These are phyloP conservation scores for Hura crepitans DNA, from an alignment of 441 rosid genomes.

Conservation along the genomic window DNA sequence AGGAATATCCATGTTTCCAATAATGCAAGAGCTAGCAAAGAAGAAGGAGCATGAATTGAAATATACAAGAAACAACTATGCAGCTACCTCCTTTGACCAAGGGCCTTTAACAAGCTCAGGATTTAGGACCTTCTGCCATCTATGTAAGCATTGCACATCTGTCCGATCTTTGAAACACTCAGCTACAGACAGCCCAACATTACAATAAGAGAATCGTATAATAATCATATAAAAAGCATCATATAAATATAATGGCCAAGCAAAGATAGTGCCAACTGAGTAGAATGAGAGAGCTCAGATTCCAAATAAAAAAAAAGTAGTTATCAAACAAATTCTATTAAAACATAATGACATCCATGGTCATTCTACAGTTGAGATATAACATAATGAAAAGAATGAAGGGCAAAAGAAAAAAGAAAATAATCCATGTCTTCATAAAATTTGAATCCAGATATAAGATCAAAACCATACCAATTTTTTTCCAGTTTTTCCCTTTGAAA, in stretches of 20 bases:
- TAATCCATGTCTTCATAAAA: background rate
- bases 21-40: background rate
- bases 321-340: no score
- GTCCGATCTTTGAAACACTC: conserved; percentile 99
- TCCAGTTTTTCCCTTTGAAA: conserved; percentile 98
- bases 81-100: conserved; percentile 93
- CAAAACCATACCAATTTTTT: conserved; percentile 69
- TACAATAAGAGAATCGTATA: conserved; percentile 40
- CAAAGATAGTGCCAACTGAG: background rate
- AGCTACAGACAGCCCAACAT: conserved; percentile 48
- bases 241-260: background rate
- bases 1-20: background rate
- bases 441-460: conserved; percentile 12
- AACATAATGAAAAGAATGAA: background rate
- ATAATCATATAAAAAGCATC: conserved; percentile 9
- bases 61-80: conserved; percentile 17
- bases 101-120: conserved; percentile 99
- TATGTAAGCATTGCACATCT: conserved; percentile 98
- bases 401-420: background rate
- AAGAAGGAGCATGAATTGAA: background rate
- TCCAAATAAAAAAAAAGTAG: background rate
- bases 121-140: conserved; percentile 99
- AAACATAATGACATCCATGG: no score
- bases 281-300: conserved; percentile 2
- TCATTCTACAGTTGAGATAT: no score